Evolutionary conservation across 805 yeast species (phyloP).

Genomic region (Candida krabiensis): DNA sequence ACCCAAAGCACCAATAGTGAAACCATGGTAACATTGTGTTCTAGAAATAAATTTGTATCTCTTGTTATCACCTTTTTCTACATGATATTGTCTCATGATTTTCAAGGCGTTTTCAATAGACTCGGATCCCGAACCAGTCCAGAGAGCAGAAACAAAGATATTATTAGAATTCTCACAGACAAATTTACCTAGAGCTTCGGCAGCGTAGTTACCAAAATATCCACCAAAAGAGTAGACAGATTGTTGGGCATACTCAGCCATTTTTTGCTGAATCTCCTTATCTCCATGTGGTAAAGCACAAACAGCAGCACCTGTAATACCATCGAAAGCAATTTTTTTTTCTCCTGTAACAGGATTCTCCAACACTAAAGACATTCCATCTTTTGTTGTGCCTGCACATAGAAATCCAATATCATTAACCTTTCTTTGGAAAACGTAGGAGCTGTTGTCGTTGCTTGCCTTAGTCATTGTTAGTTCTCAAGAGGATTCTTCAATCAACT

Average conservation of each 20-base stretch:
- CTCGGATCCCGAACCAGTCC: slow-evolving; percentile 73
- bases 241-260: slow-evolving; percentile 34
- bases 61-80: slow-evolving; percentile 41
- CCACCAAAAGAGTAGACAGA: slow-evolving; percentile 36
- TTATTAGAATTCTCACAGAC: slow-evolving; percentile 40
- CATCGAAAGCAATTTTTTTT: slow-evolving; percentile 37
- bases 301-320: slow-evolving; percentile 51
- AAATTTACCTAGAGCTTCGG: slow-evolving; percentile 44
- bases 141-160: slow-evolving; percentile 39
- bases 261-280: slow-evolving; percentile 36
- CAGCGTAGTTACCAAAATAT: slow-evolving; percentile 35
- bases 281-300: slow-evolving; percentile 45
- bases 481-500: too few species aligned
- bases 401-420: slow-evolving; percentile 37
- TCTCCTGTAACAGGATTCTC: slow-evolving; percentile 42
- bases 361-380: slow-evolving; percentile 40
- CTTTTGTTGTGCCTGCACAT: slow-evolving; percentile 42
- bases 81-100: slow-evolving; percentile 53
- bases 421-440: slow-evolving; percentile 45
- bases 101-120: slow-evolving; percentile 80
- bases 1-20: slow-evolving; percentile 46
- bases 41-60: slow-evolving; percentile 44
- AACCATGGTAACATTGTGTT: slow-evolving; percentile 49
- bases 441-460: slow-evolving; percentile 19
- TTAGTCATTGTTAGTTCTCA: slow-evolving; percentile 16